A percentile compares a stretch with the other conserved stretches of the same genome.
phyloP scores from a whole-genome alignment of 257 asterid species.

The Ilex asprella region DNA sequence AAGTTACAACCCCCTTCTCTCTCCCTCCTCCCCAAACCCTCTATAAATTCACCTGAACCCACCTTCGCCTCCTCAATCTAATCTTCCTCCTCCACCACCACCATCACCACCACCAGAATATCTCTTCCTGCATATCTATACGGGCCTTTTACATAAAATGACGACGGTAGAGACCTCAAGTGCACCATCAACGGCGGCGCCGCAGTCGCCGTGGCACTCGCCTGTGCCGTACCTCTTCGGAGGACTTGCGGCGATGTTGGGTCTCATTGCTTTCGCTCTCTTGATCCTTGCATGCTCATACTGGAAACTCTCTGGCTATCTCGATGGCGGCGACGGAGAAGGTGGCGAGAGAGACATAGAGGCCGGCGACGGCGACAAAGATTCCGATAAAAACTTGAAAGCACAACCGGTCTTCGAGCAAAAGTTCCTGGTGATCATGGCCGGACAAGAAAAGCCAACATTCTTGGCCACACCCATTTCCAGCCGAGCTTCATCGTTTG shows the following conservation, averaged over 20 bases:
- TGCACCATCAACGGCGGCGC: conserved; percentile 18
- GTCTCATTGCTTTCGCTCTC: conserved; percentile 82
- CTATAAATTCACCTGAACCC: conserved; percentile 20
- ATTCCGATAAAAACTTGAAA: conserved; percentile 14
- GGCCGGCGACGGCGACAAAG: conserved; percentile 30
- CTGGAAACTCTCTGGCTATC: conserved; percentile 59
- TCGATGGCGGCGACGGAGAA: conserved; percentile 28
- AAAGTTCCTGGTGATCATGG: conserved; percentile 80
- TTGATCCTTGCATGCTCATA: conserved; percentile 78
- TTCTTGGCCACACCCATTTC: conserved; percentile 75
- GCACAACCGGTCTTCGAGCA: conserved; percentile 48
- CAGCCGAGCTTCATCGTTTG: conserved; percentile 62
- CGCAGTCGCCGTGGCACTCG: conserved; percentile 79
- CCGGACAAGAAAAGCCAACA: conserved; percentile 82
- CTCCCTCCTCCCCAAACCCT: neutral
- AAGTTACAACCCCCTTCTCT: neutral
- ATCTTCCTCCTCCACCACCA: neutral
- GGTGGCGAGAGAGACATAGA: conserved; percentile 47
- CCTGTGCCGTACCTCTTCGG: conserved; percentile 93
- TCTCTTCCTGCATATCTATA: neutral
- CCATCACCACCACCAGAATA: neutral
- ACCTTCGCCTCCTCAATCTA: conserved; percentile 15
- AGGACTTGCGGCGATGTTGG: conserved; percentile 85
- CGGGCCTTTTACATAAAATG: conserved; percentile 14
- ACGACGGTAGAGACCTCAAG: conserved; percentile 23